Evolutionary conservation across 371 early-diverging fungal species (phyloP).

Genomic region (Rhizomucor pusillus): DNA sequence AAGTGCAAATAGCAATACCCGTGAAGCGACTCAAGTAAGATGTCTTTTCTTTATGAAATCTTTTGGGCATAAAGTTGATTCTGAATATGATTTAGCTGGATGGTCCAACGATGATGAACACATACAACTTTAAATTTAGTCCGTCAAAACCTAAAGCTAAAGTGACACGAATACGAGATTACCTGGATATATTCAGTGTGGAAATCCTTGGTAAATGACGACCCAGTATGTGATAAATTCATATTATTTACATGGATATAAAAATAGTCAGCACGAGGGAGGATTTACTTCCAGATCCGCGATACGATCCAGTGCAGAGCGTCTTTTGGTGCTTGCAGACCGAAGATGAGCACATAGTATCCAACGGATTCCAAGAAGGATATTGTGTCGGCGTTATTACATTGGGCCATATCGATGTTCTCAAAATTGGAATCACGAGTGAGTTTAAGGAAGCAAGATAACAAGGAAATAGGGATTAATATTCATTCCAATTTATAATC

Average conservation of each 20-base stretch:
- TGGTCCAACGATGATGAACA: conserved; percentile 54
- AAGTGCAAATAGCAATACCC: too few relatives aligned
- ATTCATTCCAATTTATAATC: too few relatives aligned
- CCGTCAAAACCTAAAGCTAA: conserved; percentile 36
- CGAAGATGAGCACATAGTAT: conserved; percentile 25
- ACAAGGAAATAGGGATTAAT: too few relatives aligned
- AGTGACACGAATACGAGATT: conserved; percentile 14
- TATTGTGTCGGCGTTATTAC: conserved; percentile 34
- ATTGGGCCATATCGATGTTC: conserved; percentile 21
- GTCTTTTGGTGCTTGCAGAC: conserved; percentile 62
- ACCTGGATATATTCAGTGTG: conserved; percentile 41
- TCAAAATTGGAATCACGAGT: conserved; percentile 34
- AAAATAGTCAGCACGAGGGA: conserved; percentile 40
- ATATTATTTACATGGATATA: neutral
- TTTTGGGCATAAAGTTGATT: too few relatives aligned
- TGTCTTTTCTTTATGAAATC: too few relatives aligned
- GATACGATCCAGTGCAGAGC: conserved; percentile 44
- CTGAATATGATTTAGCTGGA: conserved; percentile 47
- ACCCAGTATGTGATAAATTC: neutral
- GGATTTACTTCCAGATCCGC: conserved; percentile 58
- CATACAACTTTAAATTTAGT: conserved; percentile 61
- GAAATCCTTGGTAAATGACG: conserved; percentile 35
- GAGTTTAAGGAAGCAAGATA: too few relatives aligned
- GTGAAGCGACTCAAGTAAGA: too few relatives aligned
- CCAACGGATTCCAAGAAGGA: conserved; percentile 48